These are phyloP conservation scores for Beauveria sp. DNA, from an alignment of 2,329 filamentous ascomycete genomes.

Conservation along the genomic window DNA sequence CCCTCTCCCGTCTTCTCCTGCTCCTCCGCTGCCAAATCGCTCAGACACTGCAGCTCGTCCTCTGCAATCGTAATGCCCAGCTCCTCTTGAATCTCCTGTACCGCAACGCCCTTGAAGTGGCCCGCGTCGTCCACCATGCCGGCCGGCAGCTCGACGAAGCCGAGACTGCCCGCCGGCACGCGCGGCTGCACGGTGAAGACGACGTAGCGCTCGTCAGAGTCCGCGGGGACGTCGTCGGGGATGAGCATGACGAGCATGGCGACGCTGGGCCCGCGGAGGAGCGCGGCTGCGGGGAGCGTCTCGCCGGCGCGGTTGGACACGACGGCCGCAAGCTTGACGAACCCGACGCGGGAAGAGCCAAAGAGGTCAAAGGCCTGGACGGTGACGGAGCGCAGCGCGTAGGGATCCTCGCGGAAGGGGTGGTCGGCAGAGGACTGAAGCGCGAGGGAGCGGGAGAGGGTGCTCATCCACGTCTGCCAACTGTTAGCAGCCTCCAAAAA, in stretches of 20 bases:
- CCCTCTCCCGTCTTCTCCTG: conserved; percentile 24
- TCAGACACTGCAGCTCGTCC: conserved; percentile 42
- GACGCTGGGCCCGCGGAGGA: conserved; percentile 54
- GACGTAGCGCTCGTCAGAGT: conserved; percentile 35
- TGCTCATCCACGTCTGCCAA: conserved; percentile 41
- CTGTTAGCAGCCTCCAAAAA: too few species aligned
- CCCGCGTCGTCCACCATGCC: conserved; percentile 49
- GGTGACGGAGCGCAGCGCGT: conserved; percentile 41
- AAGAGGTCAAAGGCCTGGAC: conserved; percentile 50
- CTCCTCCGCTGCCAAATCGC: conserved; percentile 36
- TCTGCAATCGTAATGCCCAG: conserved; percentile 45
- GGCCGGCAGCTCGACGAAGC: conserved; percentile 50
- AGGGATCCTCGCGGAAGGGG: conserved; percentile 48
- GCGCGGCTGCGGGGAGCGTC: conserved; percentile 44
- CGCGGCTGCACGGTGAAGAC: conserved; percentile 54
- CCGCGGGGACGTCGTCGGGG: conserved; percentile 37
- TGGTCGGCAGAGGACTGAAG: conserved; percentile 37
- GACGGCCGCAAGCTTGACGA: conserved; percentile 46
- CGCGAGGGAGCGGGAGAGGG: conserved; percentile 37
- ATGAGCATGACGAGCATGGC: conserved; percentile 51
- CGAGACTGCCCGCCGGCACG: conserved; percentile 45
- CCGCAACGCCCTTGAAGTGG: conserved; percentile 49
- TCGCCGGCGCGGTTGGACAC: conserved; percentile 42
- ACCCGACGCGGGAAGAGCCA: conserved; percentile 40
- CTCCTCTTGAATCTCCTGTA: conserved; percentile 55